Evolutionary conservation across 2,329 filamentous ascomycete species (phyloP), one percentile per base, ranked within the genome.

Genomic region (Botrytis porri): DNA sequence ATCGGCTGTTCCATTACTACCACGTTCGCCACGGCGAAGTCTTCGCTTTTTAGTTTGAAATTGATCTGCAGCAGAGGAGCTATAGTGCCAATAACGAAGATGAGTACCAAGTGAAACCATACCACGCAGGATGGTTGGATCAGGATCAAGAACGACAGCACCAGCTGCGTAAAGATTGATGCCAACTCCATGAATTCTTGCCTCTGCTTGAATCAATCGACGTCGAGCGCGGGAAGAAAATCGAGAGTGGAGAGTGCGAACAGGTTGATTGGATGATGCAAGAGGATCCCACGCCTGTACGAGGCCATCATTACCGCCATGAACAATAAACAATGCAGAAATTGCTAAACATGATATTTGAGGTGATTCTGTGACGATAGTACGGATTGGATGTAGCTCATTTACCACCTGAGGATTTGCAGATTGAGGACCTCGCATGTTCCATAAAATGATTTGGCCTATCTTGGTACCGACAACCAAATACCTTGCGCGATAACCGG

Each of bases 241-340:
- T 22, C 92, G 90, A 4, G 94, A 93, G 80, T 97, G 95, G 71
- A 99, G 85, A 0, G 94, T 98, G 57, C 94, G 90, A 69, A 98
- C 88, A 0, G 96, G 93, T 32, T 91, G 89, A 29, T 87, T 83
- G 0, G 88, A 92, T 2, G 95, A 98, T 1, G 91, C 93, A 64
- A 99, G 85, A n/a, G 93, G 93, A 83, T 99, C 96, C 96, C 96
- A 99, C 9, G 94, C 93, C 81, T 98, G 96, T 7, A 97, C 95
- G 4, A 98, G 88, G 0, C 96, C 95, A 82, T 99, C 96, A 77
- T 93, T 97, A 39, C 96, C 96, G 67, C 96, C 96, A 81, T 97
- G 93, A 10, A 98, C 92, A 25, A 99, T 83, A 80, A 97, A 97
- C 25, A 99, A 85, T 2, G 94, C 92, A 1, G 94, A 94, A 64